Conservation (phyloP, 768 basidiomycete species). For the Exsudoporus frostii region DNA sequence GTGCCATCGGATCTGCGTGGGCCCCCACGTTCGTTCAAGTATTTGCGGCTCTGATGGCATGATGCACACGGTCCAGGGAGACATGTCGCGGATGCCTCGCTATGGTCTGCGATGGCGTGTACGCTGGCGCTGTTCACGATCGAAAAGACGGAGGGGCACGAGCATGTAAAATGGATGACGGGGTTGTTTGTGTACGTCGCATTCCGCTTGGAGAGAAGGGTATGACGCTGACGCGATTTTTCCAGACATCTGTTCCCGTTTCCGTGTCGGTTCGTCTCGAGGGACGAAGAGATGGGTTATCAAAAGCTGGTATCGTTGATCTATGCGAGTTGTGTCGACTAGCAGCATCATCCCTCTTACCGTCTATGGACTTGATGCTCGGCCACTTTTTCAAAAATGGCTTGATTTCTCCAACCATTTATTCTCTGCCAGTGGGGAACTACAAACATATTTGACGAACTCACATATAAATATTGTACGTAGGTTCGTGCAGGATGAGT, state of each 20-base stretch:
- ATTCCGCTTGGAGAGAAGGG: neutral
- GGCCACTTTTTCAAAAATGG: neutral
- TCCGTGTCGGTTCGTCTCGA: constrained; percentile 13
- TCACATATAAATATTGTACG: neutral
- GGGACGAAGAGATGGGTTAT: constrained; percentile 13
- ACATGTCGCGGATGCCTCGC: constrained; percentile 18
- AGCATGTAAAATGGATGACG: constrained; percentile 17
- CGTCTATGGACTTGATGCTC: neutral
- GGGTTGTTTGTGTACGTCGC: constrained; percentile 12
- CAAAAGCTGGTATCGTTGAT: constrained; percentile 13
- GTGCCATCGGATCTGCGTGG: constrained; percentile 13
- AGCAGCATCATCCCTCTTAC: neutral
- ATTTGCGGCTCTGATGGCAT: neutral
- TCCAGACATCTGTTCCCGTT: constrained; percentile 17
- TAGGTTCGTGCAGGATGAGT: neutral
- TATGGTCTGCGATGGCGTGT: constrained; percentile 23
- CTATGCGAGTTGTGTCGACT: constrained; percentile 1
- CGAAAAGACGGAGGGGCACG: constrained; percentile 12
- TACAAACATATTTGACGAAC: too few species aligned
- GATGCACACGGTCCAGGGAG: constrained; percentile 14
- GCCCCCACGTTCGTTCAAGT: neutral
- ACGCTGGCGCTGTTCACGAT: constrained; percentile 18
- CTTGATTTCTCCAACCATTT: too few species aligned
- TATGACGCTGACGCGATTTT: neutral
- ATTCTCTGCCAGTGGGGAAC: too few species aligned